Evolutionary conservation across 2,329 filamentous ascomycete genomes (phyloP), one percentile per base, ranked within the genome.

Genomic region (Fusarium nematophilum): DNA sequence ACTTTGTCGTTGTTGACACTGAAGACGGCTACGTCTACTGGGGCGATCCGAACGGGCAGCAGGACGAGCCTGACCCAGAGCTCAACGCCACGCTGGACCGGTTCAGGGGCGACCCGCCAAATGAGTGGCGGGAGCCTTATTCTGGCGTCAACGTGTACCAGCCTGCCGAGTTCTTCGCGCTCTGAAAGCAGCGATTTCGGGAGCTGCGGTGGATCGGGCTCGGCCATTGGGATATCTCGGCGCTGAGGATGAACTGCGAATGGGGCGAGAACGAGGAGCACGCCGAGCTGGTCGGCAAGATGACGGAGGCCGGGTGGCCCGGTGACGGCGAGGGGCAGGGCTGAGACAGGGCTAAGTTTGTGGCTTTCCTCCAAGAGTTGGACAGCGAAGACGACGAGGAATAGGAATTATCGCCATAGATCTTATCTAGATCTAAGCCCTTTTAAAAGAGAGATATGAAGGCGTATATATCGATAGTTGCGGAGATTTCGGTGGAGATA

Each of bases 21-120:
- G 46, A 53, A 1, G 56, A 62, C 17, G 53, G 53, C 15, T 44
- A 34, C 13, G n/a, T 65, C n/a, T 60, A 62, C 31, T 62, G 62
- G 56, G 50, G 37, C 6, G 47, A 50, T n/a, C 25, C 33, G 5
- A 9, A 42, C 17, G 38, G 47, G 14, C 27, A 43, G 9, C 37
- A 40, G 11, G 37, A 40, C 21, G 37, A 40, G 13, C 37, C 37
- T 3, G 37, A 27, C 6, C 37, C n/a, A 9, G 37, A 40, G 10
- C 21, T 40, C 23, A 40, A 40, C 23, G 23, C 8, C 3, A 26
- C 15, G 3, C 21, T 26, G 21, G 37, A 40, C 13, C 5, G 15
- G 21, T 40, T 14, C 11, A n/a, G 15, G 14, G 11, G n/a, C n/a
- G 23, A 27, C 2, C 10, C 8, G 15, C 13, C 8, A 6, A 5